phyloP scores from a whole-genome alignment of 176 grass and related monocot genomes.

The Pontederia paniculata region DNA sequence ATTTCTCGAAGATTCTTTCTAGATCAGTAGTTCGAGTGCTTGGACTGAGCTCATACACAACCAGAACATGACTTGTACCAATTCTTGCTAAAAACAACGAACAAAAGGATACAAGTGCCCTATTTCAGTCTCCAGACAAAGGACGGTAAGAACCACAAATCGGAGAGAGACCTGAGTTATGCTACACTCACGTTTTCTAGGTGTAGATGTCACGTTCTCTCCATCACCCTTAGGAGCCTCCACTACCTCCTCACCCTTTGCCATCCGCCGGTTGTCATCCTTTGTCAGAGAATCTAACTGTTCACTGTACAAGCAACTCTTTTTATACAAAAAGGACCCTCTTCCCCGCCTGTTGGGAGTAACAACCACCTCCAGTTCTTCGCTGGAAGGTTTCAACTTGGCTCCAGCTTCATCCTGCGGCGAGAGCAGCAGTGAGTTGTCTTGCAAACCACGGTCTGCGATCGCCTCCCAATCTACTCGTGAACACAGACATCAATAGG shows the following conservation, averaged over 20 bases:
- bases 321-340: conserved; percentile 76
- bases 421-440: conserved; percentile 25
- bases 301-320: conserved; percentile 79
- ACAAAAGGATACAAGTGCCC: conserved; percentile 6
- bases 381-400: conserved; percentile 20
- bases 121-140: not conserved
- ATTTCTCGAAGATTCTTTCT: conserved; percentile 65
- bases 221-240: conserved; percentile 12
- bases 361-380: conserved; percentile 24
- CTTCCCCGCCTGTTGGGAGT: conserved; percentile 69
- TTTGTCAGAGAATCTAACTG: conserved; percentile 32
- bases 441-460: conserved; percentile 37
- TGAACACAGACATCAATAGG: conserved; percentile 10
- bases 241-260: conserved; percentile 3
- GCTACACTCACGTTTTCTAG: not conserved
- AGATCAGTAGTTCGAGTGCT: conserved; percentile 52
- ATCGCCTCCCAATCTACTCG: conserved; percentile 75
- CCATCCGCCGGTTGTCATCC: conserved; percentile 16
- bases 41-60: conserved; percentile 56
- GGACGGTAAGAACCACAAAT: not conserved
- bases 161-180: not conserved
- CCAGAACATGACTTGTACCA: conserved; percentile 64
- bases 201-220: conserved; percentile 1
- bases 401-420: conserved; percentile 22
- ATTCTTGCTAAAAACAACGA: conserved; percentile 30